Percentiles rank a stretch among this genome's conserved stretches.
Evolutionary conservation across 2,329 filamentous ascomycete genomes (phyloP).

Genomic region (Akanthomyces dipterigenus): DNA sequence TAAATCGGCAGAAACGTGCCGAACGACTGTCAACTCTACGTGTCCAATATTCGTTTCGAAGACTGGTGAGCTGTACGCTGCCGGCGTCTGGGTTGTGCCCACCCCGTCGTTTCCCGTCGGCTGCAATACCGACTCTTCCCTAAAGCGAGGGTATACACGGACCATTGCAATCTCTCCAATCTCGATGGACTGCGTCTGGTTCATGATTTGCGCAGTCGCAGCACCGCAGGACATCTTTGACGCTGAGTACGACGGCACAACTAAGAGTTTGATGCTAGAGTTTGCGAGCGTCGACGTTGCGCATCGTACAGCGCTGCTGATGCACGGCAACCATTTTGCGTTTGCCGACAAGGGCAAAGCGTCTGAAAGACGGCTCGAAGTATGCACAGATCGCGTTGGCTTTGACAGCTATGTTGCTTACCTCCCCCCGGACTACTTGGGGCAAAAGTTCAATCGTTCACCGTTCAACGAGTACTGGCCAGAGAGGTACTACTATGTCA

Average conservation of each 20-base stretch:
- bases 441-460: neutral
- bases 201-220: neutral
- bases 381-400: neutral
- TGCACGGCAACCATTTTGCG: neutral
- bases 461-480: slow-evolving; percentile 7
- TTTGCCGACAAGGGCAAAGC: neutral
- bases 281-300: neutral
- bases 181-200: neutral
- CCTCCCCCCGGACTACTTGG: neutral
- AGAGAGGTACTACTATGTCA: neutral
- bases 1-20: neutral
- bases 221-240: neutral
- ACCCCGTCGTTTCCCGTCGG: neutral
- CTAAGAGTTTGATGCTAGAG: neutral
- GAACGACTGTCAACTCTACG: neutral
- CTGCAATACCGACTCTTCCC: neutral
- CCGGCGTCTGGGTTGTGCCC: neutral
- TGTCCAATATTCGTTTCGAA: neutral
- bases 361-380: neutral
- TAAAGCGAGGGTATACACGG: neutral
- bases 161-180: neutral
- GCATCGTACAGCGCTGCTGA: neutral
- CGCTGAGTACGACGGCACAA: neutral
- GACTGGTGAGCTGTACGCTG: neutral
- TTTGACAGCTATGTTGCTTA: neutral